A percentile compares a stretch with the other conserved stretches of the same genome.
Conservation (phyloP, 1,139 yeast species). For the Pichia sorboxylosa region DNA sequence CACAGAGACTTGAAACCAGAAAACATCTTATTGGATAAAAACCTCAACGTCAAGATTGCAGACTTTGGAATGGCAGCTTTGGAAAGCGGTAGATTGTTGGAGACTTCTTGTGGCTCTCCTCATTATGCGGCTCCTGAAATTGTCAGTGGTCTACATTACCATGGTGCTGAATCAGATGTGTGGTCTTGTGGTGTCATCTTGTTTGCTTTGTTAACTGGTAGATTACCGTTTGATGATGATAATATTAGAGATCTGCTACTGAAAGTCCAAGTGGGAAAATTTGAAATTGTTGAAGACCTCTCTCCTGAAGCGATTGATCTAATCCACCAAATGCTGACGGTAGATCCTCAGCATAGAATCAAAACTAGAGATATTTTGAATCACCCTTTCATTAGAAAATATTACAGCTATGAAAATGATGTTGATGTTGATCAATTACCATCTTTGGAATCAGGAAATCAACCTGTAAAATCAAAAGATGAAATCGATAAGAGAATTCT, state of each 20-base stretch:
- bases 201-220: slow-evolving; percentile 88
- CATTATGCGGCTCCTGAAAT: slow-evolving; percentile 98
- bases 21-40: slow-evolving; percentile 74
- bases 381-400: slow-evolving; percentile 74
- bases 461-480: slow-evolving; percentile 35
- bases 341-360: slow-evolving; percentile 70
- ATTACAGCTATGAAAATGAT: slow-evolving; percentile 34
- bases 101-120: slow-evolving; percentile 96
- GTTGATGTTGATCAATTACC: slow-evolving; percentile 19
- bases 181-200: slow-evolving; percentile 98
- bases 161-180: slow-evolving; percentile 94
- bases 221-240: slow-evolving; percentile 93
- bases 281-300: slow-evolving; percentile 68
- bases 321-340: slow-evolving; percentile 69
- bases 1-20: slow-evolving; percentile 97
- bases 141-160: slow-evolving; percentile 87
- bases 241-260: slow-evolving; percentile 74
- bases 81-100: slow-evolving; percentile 72
- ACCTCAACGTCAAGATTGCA: slow-evolving; percentile 86
- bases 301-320: slow-evolving; percentile 80
- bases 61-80: slow-evolving; percentile 99
- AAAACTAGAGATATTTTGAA: slow-evolving; percentile 57
- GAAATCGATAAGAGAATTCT: slow-evolving; percentile 76
- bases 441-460: slow-evolving; percentile 21
- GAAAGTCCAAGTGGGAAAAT: slow-evolving; percentile 86